phyloP scores from a whole-genome alignment of 169 alveolate genomes.

The Eimeria falciformis region DNA sequence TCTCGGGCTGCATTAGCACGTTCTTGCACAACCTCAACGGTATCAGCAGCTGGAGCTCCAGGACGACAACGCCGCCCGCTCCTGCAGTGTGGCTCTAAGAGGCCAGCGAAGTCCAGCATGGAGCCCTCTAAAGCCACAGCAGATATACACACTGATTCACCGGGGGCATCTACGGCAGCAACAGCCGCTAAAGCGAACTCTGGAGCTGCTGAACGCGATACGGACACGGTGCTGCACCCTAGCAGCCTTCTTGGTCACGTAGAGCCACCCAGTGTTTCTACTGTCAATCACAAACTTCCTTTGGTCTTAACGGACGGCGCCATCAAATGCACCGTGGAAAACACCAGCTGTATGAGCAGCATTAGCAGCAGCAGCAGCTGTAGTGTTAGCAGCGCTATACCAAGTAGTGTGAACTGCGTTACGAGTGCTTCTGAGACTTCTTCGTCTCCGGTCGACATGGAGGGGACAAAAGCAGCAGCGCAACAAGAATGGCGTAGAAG shows the following conservation, averaged over 20 bases:
- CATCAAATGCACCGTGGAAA: background rate
- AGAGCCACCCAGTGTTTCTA: too few relatives aligned
- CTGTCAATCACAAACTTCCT: too few relatives aligned
- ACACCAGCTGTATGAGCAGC: background rate
- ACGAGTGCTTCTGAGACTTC: background rate
- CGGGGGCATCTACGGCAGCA: too few relatives aligned
- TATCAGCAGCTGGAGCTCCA: background rate
- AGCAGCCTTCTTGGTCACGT: too few relatives aligned
- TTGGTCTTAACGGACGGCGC: too few relatives aligned
- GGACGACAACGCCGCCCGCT: background rate
- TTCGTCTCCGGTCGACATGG: too few relatives aligned
- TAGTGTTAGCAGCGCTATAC: background rate
- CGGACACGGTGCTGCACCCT: too few relatives aligned
- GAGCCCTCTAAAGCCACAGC: background rate
- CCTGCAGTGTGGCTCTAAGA: background rate
- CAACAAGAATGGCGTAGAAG: background rate
- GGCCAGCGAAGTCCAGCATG: background rate
- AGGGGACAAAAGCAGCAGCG: slow-evolving; percentile 1
- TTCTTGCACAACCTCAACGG: background rate
- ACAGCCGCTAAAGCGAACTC: too few relatives aligned
- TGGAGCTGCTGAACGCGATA: too few relatives aligned
- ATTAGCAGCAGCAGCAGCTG: background rate
- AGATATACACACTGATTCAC: background rate
- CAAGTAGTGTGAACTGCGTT: background rate
- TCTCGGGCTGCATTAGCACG: slow-evolving; percentile 30